phyloP scores from a whole-genome alignment of 1,284 basidiomycete species.

The Tetrapyrgos nigripes region DNA sequence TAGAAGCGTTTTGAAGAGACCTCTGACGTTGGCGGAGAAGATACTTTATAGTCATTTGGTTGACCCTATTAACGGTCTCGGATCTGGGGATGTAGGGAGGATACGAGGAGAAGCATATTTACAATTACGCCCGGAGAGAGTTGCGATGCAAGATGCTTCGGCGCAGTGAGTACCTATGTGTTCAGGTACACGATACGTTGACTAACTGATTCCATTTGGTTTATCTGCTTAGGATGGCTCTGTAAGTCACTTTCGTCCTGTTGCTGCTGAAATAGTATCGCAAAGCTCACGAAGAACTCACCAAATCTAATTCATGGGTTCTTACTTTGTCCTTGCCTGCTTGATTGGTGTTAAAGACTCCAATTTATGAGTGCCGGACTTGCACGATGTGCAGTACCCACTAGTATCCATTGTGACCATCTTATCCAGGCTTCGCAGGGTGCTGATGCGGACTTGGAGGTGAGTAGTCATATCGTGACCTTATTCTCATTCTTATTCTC shows the following conservation, averaged over 20 bases:
- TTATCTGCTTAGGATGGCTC: constrained; percentile 67
- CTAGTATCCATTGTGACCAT: constrained; percentile 96
- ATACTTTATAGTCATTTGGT: constrained; percentile 95
- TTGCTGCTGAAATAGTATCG: too few species aligned
- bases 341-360: too few species aligned
- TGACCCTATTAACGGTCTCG: constrained; percentile 59
- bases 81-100: constrained; percentile 58
- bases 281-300: too few species aligned
- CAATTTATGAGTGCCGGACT: constrained; percentile 99
- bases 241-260: constrained; percentile 66
- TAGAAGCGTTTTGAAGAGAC: constrained; percentile 73
- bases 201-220: constrained; percentile 13
- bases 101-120: constrained; percentile 91
- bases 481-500: neutral
- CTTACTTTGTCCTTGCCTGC: too few species aligned
- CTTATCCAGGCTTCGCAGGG: constrained; percentile 91
- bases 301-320: too few species aligned
- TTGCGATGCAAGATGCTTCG: constrained; percentile 99
- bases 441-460: constrained; percentile 84
- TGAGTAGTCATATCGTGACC: constrained; percentile 30
- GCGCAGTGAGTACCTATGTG: constrained; percentile 76
- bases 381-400: constrained; percentile 83
- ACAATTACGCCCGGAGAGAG: constrained; percentile 90
- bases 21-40: constrained; percentile 95
- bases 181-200: constrained; percentile 12